Base-by-base conservation (phyloP, 2,329 filamentous ascomycete genomes). In the Coniochaeta hoffmannii region DNA sequence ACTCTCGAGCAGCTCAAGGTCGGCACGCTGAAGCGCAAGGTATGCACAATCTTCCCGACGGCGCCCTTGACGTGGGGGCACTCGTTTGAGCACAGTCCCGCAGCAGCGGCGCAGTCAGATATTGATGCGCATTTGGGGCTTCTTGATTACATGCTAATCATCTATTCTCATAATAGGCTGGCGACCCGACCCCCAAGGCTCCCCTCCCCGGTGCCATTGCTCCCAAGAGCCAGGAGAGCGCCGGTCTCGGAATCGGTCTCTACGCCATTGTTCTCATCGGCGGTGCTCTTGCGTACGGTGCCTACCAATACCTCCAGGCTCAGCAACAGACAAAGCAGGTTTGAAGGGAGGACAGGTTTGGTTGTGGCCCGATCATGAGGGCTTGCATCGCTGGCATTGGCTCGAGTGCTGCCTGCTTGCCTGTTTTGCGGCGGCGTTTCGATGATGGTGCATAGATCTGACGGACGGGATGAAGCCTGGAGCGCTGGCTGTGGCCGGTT, bases 241-340 rank as follows among this genome's bases (percentile, higher is more conserved):
- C 75, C 54, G 81, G 86, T 63, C 64, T 91, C 57, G 89, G 91
- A 66, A 76, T 95, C 62, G 89, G 86, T 58, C 78, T 95, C 64
- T 97, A 97, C 76, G 88, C 85, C 58, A 64, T 96, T 63, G 72
- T 97, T 65, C 77, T 96, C 63, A 69, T 93, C 62, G 90, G 90
- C 65, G 92, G 87, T 62, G 78, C 84, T 51, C 71, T 84, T 59
- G 90, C 89, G 60, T 97, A 90, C 76, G 82, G 81, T 64, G 89
- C 81, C 65, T 97, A 93, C 80, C 87, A 92, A 74, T 96, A 94
- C 78, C 72, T 95, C 65, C 85, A 93, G 77, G n/a, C n/a, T n/a
- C 75, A 79, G 70, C 66, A 70, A 60, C 61, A 68, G 59, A 61
- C 55, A 35, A 58, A 57, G 7, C 56, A 60, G 55, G 50, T 38